Evolutionary conservation across 768 basidiomycete genomes (phyloP), one percentile per base, ranked within the genome.

Genomic region (Daedalea quercina): DNA sequence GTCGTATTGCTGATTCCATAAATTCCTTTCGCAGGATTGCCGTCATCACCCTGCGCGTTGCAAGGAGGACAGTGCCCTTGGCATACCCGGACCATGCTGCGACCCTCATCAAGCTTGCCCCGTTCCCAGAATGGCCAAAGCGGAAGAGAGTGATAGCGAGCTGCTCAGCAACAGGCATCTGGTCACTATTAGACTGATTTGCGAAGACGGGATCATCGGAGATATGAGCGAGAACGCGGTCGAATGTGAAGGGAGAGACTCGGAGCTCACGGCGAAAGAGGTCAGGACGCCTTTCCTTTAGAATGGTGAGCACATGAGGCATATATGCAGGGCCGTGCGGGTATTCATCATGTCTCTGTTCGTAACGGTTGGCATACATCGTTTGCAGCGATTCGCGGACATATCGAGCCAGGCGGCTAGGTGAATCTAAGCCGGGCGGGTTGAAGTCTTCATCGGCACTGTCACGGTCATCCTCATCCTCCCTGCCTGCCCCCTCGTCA

Each of bases 41-140:
- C 1, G 55, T 65, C 58, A 72, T 67, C 8, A 73, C 66, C 9
- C 63, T 56, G 1, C 59, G 56, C 9, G 68, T 71, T 13, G 34
- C 47, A 6, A 62, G 47, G 3, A 53, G 23, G 11, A 73, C 66
- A 4, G 67, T 68, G 0, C 73, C 72, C 35, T 64, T 62, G 0
- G 62, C 62, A 28, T 64, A 17, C 0, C 75, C 74, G 9, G 73
- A 64, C 75, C 73, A 76, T 12, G 62, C 53, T 1, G 69, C 67
- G 8, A 75, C 67, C n/a, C 61, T 44, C 26, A 64, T 54, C 3
- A 69, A 35, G 12, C 60, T 52, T 1, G 67, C 65, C 17, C 66
- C 70, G 69, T 72, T 76, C 23, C 74, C 71, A 55, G 62, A 60
- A 51, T 69, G 69, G 2, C 73, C 72, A 59, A 75, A 73, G 0